A percentile compares a stretch with the other conserved stretches of the same genome.
Evolutionary conservation across 495 filamentous ascomycete species (phyloP).

Genomic region (Friedmanniomyces simplex): DNA sequence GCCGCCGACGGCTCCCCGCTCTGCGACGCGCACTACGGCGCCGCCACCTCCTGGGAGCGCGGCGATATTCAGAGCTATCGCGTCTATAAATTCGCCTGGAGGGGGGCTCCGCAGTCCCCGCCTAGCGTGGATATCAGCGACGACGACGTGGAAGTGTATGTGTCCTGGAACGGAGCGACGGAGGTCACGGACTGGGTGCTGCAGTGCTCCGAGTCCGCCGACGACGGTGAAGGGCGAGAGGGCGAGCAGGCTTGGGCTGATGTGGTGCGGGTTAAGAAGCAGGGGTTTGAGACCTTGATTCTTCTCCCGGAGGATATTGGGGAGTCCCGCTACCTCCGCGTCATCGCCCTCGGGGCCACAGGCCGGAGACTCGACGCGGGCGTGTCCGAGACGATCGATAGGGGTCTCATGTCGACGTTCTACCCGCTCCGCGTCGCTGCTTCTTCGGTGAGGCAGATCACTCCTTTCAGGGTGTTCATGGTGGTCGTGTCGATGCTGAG

Average conservation of each 20-base stretch:
- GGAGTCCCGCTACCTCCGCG: conserved; percentile 14
- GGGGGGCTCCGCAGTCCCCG: conserved; percentile 2
- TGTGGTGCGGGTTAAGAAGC: conserved; percentile 1
- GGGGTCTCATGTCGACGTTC: conserved; percentile 14
- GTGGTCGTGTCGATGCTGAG: conserved; percentile 1
- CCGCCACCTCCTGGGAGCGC: conserved; percentile 9
- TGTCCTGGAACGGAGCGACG: conserved; percentile 15
- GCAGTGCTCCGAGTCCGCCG: background rate
- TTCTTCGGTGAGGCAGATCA: background rate
- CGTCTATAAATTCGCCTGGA: conserved; percentile 19
- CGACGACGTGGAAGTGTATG: conserved; percentile 1
- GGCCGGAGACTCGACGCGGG: conserved; percentile 7
- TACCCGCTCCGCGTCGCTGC: conserved; percentile 1
- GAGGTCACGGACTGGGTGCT: conserved; percentile 15
- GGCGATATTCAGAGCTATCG: conserved; percentile 21
- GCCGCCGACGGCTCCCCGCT: conserved; percentile 21
- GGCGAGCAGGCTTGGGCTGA: conserved; percentile 11
- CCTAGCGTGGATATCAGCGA: conserved; percentile 8
- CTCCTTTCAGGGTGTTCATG: background rate
- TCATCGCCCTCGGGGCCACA: conserved; percentile 11
- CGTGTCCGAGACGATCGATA: conserved; percentile 10
- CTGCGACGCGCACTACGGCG: conserved; percentile 26
- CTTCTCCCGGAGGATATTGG: background rate
- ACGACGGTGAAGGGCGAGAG: background rate
- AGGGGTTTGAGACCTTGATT: conserved; percentile 8